Percentiles rank a stretch among this genome's conserved stretches.
These are phyloP conservation scores for Cyanidioschyzon merolae DNA, from an alignment of 23 red algal genomes.

Conservation along the genomic window DNA sequence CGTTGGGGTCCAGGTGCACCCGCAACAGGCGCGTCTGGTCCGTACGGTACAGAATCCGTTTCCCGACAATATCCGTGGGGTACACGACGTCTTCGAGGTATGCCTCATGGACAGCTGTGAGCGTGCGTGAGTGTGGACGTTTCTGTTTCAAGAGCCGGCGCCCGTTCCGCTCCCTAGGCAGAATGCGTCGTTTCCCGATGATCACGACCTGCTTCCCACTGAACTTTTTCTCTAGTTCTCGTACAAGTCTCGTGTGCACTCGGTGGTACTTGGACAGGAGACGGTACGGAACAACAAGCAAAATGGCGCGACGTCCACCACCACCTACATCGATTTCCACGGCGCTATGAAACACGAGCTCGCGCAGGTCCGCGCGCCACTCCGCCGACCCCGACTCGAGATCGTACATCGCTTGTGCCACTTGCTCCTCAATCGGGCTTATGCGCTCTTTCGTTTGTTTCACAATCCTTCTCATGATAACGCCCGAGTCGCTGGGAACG, in stretches of 20 bases:
- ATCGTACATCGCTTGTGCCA: slow-evolving; percentile 83
- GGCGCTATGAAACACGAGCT: slow-evolving; percentile 58
- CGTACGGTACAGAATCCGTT: slow-evolving; percentile 62
- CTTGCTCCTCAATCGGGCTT: slow-evolving; percentile 41
- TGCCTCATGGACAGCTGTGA: slow-evolving; percentile 90
- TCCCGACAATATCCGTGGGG: slow-evolving; percentile 91
- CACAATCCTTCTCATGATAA: not conserved
- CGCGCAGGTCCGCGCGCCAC: slow-evolving; percentile 47
- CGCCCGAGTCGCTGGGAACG: not conserved
- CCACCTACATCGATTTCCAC: slow-evolving; percentile 66
- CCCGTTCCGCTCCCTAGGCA: slow-evolving; percentile 66
- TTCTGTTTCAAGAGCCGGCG: slow-evolving; percentile 56
- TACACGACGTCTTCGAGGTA: slow-evolving; percentile 90
- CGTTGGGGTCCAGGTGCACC: slow-evolving; percentile 85
- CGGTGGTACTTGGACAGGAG: slow-evolving; percentile 67
- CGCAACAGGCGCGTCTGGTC: slow-evolving; percentile 67
- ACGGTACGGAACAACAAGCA: slow-evolving; percentile 76
- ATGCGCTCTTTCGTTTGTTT: not conserved
- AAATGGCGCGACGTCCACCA: slow-evolving; percentile 53
- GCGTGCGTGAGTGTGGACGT: slow-evolving; percentile 68
- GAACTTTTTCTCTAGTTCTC: slow-evolving; percentile 99
- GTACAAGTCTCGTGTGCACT: slow-evolving; percentile 86
- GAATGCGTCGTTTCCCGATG: slow-evolving; percentile 67
- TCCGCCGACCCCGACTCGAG: slow-evolving; percentile 59
- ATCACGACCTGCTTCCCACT: slow-evolving; percentile 81